Evolutionary conservation across 208 protist species (phyloP), one percentile per base, ranked within the genome.

Genomic region (Jaenimonas drosophilae): DNA sequence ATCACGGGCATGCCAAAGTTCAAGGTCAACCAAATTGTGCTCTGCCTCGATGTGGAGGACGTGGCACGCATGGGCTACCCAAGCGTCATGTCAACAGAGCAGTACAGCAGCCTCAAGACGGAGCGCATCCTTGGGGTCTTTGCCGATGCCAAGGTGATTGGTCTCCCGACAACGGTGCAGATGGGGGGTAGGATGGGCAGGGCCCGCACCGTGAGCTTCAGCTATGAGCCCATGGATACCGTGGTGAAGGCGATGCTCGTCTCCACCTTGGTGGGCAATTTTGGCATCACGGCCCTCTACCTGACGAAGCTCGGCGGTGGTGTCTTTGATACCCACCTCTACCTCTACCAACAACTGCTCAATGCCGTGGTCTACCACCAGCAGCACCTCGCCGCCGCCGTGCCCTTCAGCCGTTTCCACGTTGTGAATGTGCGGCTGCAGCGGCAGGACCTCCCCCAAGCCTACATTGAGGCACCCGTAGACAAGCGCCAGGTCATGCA

Each of bases 51-150:
- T 32, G 81, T 90, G 19, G 80, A 94, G 68, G 81, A 90, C 36
- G 80, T 90, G 29, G 61, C 72, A 5, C 76, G 81, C 9, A 94
- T 90, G 80, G 69, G 54, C 23, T 94, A 88, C 58, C 85, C 85
- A 1, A 70, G 64, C 29, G 75, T 94, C 21, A 85, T 94, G 69
- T 88, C 85, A 11, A 86, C 69, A 1, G 80, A 90, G 51, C 61
- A 89, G 67, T 94, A 90, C 68, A 88, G 78, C 50, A 57, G 76
- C n/a, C 68, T 84, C 16, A 94, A 94, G 60, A 73, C 63, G 47
- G 49, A 77, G 25, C 74, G 85, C 7, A 47, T 94, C 34, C 61
- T 87, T 17, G 76, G 84, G 9, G 78, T 87, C 17, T 88, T 88
- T 36, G 34, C 51, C 4, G 80, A 86, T 32, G 75, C 81, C 24